These are phyloP conservation scores for Cenchrus fungigraminus DNA, from an alignment of 176 grass and related monocot species.

Conservation along the genomic window DNA sequence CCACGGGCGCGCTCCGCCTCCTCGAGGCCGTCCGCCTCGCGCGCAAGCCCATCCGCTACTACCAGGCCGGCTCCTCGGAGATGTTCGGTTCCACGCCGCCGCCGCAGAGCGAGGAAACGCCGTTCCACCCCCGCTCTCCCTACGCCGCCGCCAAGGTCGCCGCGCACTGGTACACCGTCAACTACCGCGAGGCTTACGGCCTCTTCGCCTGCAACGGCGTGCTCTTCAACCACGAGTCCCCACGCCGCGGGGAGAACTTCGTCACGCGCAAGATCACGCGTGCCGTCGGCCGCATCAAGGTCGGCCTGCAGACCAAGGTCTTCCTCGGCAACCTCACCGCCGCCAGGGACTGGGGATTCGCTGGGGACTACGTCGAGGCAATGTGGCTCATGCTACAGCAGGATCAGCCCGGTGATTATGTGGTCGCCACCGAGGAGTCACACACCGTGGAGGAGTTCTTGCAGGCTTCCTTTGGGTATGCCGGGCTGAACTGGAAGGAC, in stretches of 20 bases:
- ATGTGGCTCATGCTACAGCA: constrained; percentile 99
- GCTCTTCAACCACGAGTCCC: constrained; percentile 99
- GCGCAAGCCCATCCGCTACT: constrained; percentile 66
- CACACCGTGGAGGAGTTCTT: constrained; percentile 90
- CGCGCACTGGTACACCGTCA: constrained; percentile 99
- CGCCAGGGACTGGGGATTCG: constrained; percentile 91
- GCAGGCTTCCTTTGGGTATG: constrained; percentile 76
- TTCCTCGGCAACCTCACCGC: constrained; percentile 93
- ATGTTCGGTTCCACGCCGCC: constrained; percentile 99
- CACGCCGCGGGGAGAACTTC: constrained; percentile 96
- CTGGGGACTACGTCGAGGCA: constrained; percentile 95
- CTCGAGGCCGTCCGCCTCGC: constrained; percentile 89
- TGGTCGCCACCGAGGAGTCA: constrained; percentile 85
- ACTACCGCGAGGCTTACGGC: constrained; percentile 94
- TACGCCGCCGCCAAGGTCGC: constrained; percentile 97
- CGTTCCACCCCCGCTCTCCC: constrained; percentile 89
- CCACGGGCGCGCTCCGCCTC: constrained; percentile 87
- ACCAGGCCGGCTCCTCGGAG: constrained; percentile 96
- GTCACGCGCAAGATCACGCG: constrained; percentile 99
- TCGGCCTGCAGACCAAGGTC: constrained; percentile 98
- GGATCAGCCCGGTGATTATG: constrained; percentile 80
- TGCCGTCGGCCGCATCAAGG: constrained; percentile 81
- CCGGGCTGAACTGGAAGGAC: constrained; percentile 87
- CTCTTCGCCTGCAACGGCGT: constrained; percentile 96
- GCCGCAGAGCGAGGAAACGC: constrained; percentile 74